Conservation (phyloP, 164 flowering plant genomes). For the Stephania japonica region DNA sequence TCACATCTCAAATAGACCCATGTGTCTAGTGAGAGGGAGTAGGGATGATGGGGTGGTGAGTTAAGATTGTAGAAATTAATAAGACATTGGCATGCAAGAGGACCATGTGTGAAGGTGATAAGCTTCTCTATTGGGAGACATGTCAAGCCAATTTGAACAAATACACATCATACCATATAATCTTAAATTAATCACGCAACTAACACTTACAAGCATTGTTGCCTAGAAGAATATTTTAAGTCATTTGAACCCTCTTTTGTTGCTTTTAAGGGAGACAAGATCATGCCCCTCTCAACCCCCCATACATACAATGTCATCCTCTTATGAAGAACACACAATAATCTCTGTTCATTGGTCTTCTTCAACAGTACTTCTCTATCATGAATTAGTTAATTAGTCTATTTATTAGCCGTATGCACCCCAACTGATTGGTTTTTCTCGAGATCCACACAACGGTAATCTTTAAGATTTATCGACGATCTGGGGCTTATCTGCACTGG, state of each 20-base stretch:
- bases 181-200: slow-evolving; percentile 24
- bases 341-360: neutral
- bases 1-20: slow-evolving; percentile 16
- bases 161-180: slow-evolving; percentile 7
- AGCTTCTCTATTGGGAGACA: slow-evolving; percentile 28
- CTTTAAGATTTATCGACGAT: neutral
- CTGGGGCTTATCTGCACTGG: neutral
- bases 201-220: slow-evolving; percentile 16
- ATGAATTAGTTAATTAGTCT: too few species aligned
- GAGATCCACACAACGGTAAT: neutral
- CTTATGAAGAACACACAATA: neutral
- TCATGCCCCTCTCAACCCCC: slow-evolving; percentile 11
- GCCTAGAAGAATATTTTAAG: slow-evolving; percentile 17
- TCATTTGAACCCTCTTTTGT: slow-evolving; percentile 10
- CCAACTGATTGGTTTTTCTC: neutral
- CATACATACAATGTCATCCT: neutral
- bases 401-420: neutral
- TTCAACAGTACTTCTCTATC: neutral
- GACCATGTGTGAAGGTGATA: slow-evolving; percentile 27
- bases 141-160: slow-evolving; percentile 26
- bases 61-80: slow-evolving; percentile 11
- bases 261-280: slow-evolving; percentile 23
- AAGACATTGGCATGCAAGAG: slow-evolving; percentile 16
- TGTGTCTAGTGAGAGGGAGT: slow-evolving; percentile 20
- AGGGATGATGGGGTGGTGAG: slow-evolving; percentile 18